Evolutionary conservation across 208 protist species (phyloP), one percentile per base, ranked within the genome.

Genomic region (Leptomonas pyrrhocoris): DNA sequence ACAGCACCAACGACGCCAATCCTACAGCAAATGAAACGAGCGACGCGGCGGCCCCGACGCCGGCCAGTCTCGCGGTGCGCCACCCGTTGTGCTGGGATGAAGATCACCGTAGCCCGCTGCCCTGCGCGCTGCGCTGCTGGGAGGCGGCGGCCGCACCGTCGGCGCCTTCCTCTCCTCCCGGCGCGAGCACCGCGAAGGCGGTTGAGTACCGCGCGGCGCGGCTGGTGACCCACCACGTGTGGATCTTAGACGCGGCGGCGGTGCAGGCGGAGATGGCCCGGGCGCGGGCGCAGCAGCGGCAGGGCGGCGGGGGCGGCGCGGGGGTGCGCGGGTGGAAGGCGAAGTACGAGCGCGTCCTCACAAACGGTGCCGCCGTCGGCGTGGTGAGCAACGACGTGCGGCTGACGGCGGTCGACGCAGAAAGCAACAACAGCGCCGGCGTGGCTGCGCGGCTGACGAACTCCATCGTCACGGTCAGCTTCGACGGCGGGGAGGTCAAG

Each of bases 61-160:
- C 59, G 1, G 42, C 59, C 30, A 45, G 36, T 15, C 54, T 48
- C 16, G 55, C 71, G 7, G 18, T 42, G n/a, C 38, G 36, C 12
- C 82, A 92, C 67, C 68, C 86, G 9, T 65, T 94, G 2, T 86
- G 75, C 46, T 94, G 83, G 80, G 73, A 87, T 64, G 83, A 82
- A 28, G 59, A 54, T 12, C 23, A n/a, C 30, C 48, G 54, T 0
- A 15, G 48, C 9, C 81, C 81, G 55, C 57, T 83, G 30, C 48
- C 45, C n/a, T 72, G 73, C 31, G 71, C 70, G 40, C 38, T 82
- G 64, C 54, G 34, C 31, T 55, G 61, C 61, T 67, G 61, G 61
- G 46, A 15, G 1, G 49, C 63, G 28, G 34, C 2, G 1, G 49
- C 63, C n/a, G 34, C 2, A 3, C n/a, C 31, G 34, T 38, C 7